Base-by-base conservation (phyloP, 495 filamentous ascomycete genomes). In the Lasiosphaeria miniovina region DNA sequence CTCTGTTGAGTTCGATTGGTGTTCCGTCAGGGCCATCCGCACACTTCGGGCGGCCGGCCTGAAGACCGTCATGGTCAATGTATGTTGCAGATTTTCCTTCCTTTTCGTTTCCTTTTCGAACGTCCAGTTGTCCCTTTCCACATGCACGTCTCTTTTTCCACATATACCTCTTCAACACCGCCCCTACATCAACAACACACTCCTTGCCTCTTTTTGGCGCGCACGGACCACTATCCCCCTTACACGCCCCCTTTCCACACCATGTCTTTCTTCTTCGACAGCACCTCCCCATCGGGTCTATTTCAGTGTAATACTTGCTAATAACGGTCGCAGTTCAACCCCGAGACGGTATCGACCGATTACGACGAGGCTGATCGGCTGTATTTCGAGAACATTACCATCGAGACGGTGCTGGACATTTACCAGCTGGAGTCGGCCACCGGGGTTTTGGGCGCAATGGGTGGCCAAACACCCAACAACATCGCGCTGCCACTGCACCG, bases 1-100 rank as follows among this genome's bases (percentile, higher is more conserved):
- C 1, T 96, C 93, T 0, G 94, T 98, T 54, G 94, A 98, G 70
- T 98, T 98, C 71, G 94, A 98, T 72, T 98, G 94, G 94, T 98
- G 94, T 71, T 96, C 94, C n/a, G 94, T 98, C 38, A 83, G 93
- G 54, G 91, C 93, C 5, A 93, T 98, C 58, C 88, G 94, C 57
- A 98, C 94, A 7, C 86, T 98, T 34, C 87, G 94, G 40, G 87
- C 93, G 61, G 82, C 88, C 65, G 89, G 90, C 36, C 83, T 88
- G 81, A 97, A 97, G 82, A 98, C 94, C 3, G 89, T 98, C 71
- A 98, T 98, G 94, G 90, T 98, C 36, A 98, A 98, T 68, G 65
- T 68, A 60, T 15, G 63, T 68, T 11, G 1, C 31, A 2, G 36
- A 38, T 4, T 52, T 41, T 36, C 45, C 40, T 43, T 31, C 3